These are phyloP conservation scores for Lotus japonicus DNA, from an alignment of 306 rosid species.

Conservation along the genomic window DNA sequence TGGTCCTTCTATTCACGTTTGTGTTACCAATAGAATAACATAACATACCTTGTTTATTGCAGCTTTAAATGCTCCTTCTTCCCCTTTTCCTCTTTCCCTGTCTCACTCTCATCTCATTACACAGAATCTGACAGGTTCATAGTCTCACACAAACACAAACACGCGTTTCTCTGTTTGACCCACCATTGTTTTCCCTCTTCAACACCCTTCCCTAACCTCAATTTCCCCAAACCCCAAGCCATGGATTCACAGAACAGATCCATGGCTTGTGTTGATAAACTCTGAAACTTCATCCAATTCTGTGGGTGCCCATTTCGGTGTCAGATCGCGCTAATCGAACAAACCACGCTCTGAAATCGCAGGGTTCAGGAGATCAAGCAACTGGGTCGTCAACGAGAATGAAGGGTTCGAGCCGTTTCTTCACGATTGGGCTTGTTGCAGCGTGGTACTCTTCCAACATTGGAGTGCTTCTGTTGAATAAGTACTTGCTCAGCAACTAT, in stretches of 20 bases:
- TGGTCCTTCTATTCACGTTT: neutral
- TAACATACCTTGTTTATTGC: neutral
- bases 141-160: no score
- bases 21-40: neutral
- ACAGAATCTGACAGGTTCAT: constrained; percentile 22
- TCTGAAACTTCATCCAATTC: neutral
- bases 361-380: constrained; percentile 36
- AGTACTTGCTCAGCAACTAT: constrained; percentile 92
- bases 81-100: neutral
- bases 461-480: constrained; percentile 92
- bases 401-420: constrained; percentile 75
- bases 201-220: neutral
- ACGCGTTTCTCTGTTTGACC: neutral
- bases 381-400: no score
- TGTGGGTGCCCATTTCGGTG: no score
- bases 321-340: no score
- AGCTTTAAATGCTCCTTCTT: constrained; percentile 17
- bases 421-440: constrained; percentile 82
- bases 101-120: constrained; percentile 20
- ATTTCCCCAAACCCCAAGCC: constrained; percentile 22
- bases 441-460: constrained; percentile 98
- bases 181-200: neutral
- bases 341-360: constrained; percentile 12
- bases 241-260: constrained; percentile 76
- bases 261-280: no score